phyloP scores from a whole-genome alignment of 2,329 filamentous ascomycete genomes.

The Zarea fungicola region DNA sequence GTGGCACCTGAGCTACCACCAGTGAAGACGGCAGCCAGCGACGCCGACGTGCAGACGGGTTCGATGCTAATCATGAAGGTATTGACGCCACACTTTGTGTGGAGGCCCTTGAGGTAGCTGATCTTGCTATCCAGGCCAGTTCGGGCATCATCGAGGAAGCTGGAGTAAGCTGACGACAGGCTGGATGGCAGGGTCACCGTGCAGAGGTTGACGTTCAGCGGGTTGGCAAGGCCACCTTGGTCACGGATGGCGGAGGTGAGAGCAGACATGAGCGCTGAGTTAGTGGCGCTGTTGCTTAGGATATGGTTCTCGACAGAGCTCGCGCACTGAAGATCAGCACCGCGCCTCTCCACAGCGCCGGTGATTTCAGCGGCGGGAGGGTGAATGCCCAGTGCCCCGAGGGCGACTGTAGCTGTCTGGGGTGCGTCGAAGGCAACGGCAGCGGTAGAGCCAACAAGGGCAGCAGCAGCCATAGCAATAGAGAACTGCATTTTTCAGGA shows the following conservation, averaged over 20 bases:
- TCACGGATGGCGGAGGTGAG: not conserved
- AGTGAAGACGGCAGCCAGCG: slow-evolving; percentile 7
- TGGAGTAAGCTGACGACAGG: not conserved
- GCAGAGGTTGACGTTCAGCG: slow-evolving; percentile 2
- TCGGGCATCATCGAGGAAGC: not conserved
- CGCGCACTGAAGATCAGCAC: slow-evolving; percentile 2
- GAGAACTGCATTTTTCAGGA: not conserved
- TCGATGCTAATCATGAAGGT: slow-evolving; percentile 6
- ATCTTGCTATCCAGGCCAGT: slow-evolving; percentile 1
- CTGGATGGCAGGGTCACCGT: slow-evolving; percentile 8
- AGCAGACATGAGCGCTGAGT: not conserved
- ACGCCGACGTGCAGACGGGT: not conserved
- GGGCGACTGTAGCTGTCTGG: not conserved
- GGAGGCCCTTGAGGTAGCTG: not conserved
- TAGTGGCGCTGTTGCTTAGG: not conserved
- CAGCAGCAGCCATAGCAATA: not conserved
- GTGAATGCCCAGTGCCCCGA: not conserved
- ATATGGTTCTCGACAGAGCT: not conserved
- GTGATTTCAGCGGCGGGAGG: slow-evolving; percentile 2
- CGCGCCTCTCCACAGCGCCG: not conserved
- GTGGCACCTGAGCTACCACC: not conserved
- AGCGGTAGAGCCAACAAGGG: not conserved
- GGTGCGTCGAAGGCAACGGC: not conserved
- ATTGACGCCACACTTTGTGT: slow-evolving; percentile 6
- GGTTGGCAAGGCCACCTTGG: not conserved